Conservation (phyloP, 78 protist species). For the slime mould (Dictyostelium discoideum) region DNA sequence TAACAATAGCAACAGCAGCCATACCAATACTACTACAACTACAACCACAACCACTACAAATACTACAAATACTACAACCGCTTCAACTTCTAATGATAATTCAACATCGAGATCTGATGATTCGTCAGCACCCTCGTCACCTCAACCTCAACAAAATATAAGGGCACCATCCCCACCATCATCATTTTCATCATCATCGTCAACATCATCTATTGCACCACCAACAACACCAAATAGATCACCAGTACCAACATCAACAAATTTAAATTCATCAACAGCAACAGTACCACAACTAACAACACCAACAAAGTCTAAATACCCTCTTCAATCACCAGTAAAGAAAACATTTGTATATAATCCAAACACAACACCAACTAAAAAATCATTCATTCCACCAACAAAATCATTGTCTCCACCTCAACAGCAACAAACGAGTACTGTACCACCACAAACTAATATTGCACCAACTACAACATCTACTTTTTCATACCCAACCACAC, state of each 20-base stretch:
- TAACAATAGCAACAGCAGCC: too few relatives aligned
- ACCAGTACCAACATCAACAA: conserved; percentile 13
- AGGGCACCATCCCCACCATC: background rate
- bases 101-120: background rate
- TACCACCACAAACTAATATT: background rate
- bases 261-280: background rate
- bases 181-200: background rate
- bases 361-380: conserved; percentile 8
- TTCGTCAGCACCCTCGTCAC: background rate
- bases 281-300: background rate
- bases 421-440: background rate
- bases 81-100: background rate
- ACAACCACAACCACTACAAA: background rate
- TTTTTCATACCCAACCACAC: conserved; percentile 16
- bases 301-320: background rate
- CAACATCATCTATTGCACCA: background rate
- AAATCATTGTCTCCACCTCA: background rate
- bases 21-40: background rate
- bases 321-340: background rate
- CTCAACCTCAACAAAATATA: background rate
- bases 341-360: conserved; percentile 2
- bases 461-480: background rate
- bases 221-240: background rate
- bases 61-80: background rate
- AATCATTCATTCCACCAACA: background rate